Base-by-base conservation (phyloP, 352 stramenopile genomes). In the Hyaloperonospora brassicae region DNA sequence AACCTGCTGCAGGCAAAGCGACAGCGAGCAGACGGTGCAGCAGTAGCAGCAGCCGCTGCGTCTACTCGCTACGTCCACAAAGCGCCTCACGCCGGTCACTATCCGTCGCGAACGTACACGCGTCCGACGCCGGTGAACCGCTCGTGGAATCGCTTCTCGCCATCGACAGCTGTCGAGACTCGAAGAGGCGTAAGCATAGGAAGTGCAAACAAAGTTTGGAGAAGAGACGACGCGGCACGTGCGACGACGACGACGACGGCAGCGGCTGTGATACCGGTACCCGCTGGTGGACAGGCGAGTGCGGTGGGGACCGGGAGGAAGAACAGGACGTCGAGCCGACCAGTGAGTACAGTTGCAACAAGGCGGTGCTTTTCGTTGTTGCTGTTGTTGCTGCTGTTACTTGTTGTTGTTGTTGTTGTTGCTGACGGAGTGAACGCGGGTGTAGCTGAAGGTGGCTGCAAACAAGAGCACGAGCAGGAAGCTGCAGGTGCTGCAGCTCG, bases 1-100 rank as follows among this genome's bases (percentile, higher is more conserved):
- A 92, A 88, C 56, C 59, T 89, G 17, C 53, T 92, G 50, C 71
- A 79, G 27, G 76, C 52, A n/a, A 82, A 78, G 47, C 46, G 68
- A 44, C 56, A 64, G 38, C 45, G 41, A 14, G 31, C 10, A 22
- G 22, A 39, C 9, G 12, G 8, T 17, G 5, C 10, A 24, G 21
- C 30, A 25, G 8, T 38, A 12, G 22, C 14, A 46, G 3, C 14
- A 24, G 21, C 36, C 22, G 4, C 46, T 5, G 22, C 14, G 47
- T 14, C 41, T 24, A 39, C 27, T 4, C 42, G 34, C 12, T 45
- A 51, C 27, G 42, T 31, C 36, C 42, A 58, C 47, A 41, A 34
- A 5, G 30, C 10, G 23, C 2, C 34, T 36, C 43, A 50, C 31
- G 21, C 42, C 48, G 35, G 41, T 8, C 49, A 46, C 5, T 52